Base-by-base conservation (phyloP, 2,329 filamentous ascomycete species). In the Monilinia fructigena region DNA sequence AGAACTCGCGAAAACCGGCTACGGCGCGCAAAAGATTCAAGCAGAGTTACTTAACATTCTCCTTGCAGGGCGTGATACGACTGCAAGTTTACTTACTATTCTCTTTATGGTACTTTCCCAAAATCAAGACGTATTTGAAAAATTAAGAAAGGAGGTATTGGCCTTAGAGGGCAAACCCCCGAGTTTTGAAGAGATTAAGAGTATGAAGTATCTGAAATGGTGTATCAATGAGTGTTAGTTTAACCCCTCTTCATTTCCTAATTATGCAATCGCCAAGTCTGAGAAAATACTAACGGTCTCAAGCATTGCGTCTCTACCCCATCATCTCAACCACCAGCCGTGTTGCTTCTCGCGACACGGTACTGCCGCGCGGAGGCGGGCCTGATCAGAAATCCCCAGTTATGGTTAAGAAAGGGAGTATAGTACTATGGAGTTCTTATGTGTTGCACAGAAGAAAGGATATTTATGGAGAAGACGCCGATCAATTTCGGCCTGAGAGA, bases 381-480 rank as follows among this genome's bases (percentile, higher is more conserved):
- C 69, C 70, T 0, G 74, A 76, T 67, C 72, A 73, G 20, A 73
- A 67, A 53, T 68, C 68, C 4, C 75, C 76, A 0, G 68, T 77
- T 8, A 74, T 77, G 23, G 68, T 79, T 6, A 67, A 68, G 8
- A 73, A 73, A 53, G 77, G 76, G 1, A 28, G 42, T 11, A 1
- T 64, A 60, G 18, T 60, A 62, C 65, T 40, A 72, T 56, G 63
- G 72, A 72, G 66, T 53, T 58, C 67, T 42, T 76, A 74, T 59
- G 68, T 68, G 2, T 72, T 79, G 69, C 77, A 78, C 53, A 71
- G 75, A 42, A 72, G 76, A 20, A 74, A 73, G 6, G 85, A 88
- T 67, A 80, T 92, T 38, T 94, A 90, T 73, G 90, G 90, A 3
- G 74, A 79, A 0, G 86, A 92, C 67, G 79, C 47, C 79, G 69